Evolutionary conservation across 257 asterid species (phyloP).

Genomic region (Ocimum tenuiflorum): DNA sequence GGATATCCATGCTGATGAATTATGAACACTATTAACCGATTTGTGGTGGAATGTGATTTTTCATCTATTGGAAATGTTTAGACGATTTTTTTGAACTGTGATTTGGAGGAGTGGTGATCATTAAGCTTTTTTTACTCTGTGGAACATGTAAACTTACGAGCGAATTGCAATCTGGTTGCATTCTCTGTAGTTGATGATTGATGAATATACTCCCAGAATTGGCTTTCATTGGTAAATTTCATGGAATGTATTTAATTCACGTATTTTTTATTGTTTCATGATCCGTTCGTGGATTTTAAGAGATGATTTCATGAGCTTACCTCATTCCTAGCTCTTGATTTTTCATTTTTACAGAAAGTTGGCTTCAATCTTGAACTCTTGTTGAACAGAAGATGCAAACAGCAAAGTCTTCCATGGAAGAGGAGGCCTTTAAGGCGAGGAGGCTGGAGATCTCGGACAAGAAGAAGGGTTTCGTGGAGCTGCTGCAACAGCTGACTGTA

Average conservation of each 20-base stretch:
- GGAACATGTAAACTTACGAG: not conserved
- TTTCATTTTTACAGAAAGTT: not conserved
- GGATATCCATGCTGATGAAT: not conserved
- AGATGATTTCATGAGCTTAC: too few species aligned
- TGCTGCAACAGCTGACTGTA: constrained; percentile 61
- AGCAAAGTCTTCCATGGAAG: constrained; percentile 20
- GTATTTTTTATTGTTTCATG: not conserved
- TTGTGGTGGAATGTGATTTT: not conserved
- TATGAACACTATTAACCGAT: not conserved
- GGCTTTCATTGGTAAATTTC: not conserved
- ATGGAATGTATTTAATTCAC: not conserved
- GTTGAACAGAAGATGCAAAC: constrained; percentile 27
- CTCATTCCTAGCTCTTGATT: too few species aligned
- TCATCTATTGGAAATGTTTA: not conserved
- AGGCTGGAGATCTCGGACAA: constrained; percentile 60
- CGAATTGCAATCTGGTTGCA: not conserved
- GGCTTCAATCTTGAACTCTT: not conserved
- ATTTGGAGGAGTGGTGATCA: too few species aligned
- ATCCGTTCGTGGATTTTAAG: too few species aligned
- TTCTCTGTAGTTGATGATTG: not conserved
- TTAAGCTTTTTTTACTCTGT: too few species aligned
- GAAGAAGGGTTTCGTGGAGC: constrained; percentile 55
- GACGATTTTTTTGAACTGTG: not conserved
- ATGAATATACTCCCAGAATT: not conserved
- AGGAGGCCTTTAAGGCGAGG: constrained; percentile 39